Conservation (phyloP, 371 early-diverging fungal genomes). For the Mucor ambiguus region DNA sequence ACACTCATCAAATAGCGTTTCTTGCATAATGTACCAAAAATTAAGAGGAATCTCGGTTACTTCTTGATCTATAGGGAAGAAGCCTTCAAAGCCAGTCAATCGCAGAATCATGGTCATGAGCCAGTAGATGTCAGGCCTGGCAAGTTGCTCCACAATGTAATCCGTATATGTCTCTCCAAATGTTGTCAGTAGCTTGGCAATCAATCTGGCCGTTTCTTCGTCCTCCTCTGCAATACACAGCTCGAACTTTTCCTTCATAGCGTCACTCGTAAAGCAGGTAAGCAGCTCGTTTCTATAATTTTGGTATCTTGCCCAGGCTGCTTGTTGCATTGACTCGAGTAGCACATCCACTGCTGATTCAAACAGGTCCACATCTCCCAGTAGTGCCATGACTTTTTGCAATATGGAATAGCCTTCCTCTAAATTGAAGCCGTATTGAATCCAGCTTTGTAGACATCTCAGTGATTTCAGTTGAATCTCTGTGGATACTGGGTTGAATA, state of each 20-base stretch:
- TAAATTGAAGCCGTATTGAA: conserved; percentile 61
- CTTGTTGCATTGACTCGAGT: conserved; percentile 57
- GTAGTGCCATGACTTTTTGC: conserved; percentile 42
- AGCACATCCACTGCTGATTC: conserved; percentile 57
- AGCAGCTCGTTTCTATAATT: conserved; percentile 57
- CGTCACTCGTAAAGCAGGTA: conserved; percentile 56
- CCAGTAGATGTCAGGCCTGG: conserved; percentile 45
- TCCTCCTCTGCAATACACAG: conserved; percentile 56
- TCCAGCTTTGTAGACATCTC: conserved; percentile 63
- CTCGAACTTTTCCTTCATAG: conserved; percentile 48
- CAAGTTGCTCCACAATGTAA: conserved; percentile 53
- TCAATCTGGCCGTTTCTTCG: conserved; percentile 55
- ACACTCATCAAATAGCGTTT: conserved; percentile 57
- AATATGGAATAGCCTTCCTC: conserved; percentile 57
- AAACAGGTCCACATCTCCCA: conserved; percentile 49
- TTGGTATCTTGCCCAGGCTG: conserved; percentile 34
- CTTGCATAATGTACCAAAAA: conserved; percentile 77
- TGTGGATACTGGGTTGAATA: conserved; percentile 8
- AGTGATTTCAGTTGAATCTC: conserved; percentile 52
- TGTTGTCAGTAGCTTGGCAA: conserved; percentile 64
- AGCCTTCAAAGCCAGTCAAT: conserved; percentile 71
- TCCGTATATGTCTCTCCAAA: conserved; percentile 77
- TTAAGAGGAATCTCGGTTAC: conserved; percentile 71
- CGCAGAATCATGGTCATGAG: conserved; percentile 70
- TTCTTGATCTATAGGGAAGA: conserved; percentile 73